Evolutionary conservation across 345 rosid species (phyloP).

Genomic region (Sisymbrium irio): DNA sequence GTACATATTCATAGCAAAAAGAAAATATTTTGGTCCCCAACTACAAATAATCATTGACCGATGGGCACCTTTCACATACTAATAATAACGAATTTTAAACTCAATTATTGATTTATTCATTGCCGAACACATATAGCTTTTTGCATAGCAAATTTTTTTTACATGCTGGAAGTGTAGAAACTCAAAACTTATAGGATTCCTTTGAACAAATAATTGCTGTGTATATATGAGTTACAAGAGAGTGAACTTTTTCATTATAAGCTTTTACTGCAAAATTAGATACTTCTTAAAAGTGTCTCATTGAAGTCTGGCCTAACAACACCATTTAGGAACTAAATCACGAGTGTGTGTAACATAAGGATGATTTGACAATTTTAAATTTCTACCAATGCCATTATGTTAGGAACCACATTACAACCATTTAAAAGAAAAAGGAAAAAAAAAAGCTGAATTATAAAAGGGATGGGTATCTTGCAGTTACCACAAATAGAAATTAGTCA

Average conservation of each 20-base stretch:
- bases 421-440: no score
- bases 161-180: background rate
- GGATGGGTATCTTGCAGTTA: background rate
- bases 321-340: no score
- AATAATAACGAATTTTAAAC: background rate
- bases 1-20: background rate
- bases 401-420: background rate
- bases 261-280: no score
- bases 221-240: no score
- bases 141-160: background rate
- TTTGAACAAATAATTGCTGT: background rate
- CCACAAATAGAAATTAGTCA: background rate
- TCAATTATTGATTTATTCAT: constrained; percentile 3
- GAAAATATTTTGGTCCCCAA: constrained; percentile 17
- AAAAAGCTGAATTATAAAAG: background rate
- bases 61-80: constrained; percentile 18
- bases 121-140: background rate
- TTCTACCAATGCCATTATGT: no score
- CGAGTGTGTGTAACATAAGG: no score
- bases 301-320: no score
- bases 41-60: constrained; percentile 12
- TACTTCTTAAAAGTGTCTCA: no score
- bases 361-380: no score
- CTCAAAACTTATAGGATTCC: background rate
- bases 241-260: no score